Evolutionary conservation across 148 eudicot species (phyloP).

Genomic region (Rhododendron vialii): DNA sequence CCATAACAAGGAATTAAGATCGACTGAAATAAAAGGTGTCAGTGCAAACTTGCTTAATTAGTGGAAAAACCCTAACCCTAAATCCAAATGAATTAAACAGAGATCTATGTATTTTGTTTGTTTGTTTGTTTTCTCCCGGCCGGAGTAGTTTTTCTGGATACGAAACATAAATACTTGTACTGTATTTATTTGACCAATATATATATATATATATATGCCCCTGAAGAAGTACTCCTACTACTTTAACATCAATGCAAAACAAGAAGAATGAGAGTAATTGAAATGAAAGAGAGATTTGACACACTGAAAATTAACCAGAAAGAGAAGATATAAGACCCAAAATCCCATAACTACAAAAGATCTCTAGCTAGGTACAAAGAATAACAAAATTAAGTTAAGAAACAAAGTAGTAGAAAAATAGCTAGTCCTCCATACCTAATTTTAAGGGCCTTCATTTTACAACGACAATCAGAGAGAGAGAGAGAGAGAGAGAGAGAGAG

Average conservation of each 20-base stretch:
- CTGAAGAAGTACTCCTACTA: neutral
- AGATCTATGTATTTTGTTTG: neutral
- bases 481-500: neutral
- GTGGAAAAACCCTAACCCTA: conserved; percentile 10
- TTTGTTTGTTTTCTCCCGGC: neutral
- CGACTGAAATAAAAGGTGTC: neutral
- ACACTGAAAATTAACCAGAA: neutral
- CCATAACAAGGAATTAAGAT: neutral
- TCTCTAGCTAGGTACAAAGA: conserved; percentile 9
- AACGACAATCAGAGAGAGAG: neutral
- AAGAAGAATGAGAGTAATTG: neutral
- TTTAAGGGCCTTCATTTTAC: neutral
- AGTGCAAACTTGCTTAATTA: neutral
- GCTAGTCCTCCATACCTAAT: neutral
- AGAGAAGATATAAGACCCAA: neutral
- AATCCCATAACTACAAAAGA: neutral
- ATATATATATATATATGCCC: neutral
- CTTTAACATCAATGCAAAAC: neutral
- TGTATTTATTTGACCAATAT: neutral
- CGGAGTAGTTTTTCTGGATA: neutral
- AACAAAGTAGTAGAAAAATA: neutral
- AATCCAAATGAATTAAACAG: neutral
- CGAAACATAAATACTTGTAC: neutral
- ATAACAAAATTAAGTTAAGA: neutral
- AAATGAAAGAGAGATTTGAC: neutral